Conservation (phyloP, 768 basidiomycete genomes). For the Rhodotorula diobovata region DNA sequence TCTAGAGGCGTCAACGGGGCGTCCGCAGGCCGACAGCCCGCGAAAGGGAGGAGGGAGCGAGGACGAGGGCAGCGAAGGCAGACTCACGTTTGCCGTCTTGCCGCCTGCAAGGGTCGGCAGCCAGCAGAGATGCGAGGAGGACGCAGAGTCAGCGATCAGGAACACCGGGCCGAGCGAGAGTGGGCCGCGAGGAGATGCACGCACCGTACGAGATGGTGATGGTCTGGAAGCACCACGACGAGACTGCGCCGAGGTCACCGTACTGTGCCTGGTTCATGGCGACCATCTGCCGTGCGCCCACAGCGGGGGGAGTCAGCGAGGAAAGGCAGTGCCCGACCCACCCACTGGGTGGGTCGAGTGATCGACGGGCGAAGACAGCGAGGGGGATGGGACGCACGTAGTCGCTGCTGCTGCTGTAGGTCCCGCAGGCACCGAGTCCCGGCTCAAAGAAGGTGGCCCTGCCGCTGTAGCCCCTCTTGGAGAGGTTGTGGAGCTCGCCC, state of each 20-base stretch:
- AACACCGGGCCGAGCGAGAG: too few species aligned
- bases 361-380: neutral
- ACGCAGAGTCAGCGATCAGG: too few species aligned
- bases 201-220: slow-evolving; percentile 51
- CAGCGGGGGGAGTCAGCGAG: neutral
- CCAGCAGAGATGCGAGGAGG: too few species aligned
- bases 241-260: slow-evolving; percentile 34
- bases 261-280: slow-evolving; percentile 38
- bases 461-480: slow-evolving; percentile 31
- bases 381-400: slow-evolving; percentile 3
- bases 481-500: slow-evolving; percentile 6
- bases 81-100: slow-evolving; percentile 4
- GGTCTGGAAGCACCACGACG: slow-evolving; percentile 49
- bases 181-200: neutral
- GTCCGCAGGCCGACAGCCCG: too few species aligned
- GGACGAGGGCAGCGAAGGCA: neutral
- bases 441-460: slow-evolving; percentile 24
- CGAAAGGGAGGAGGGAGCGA: neutral
- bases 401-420: slow-evolving; percentile 10
- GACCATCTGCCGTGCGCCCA: slow-evolving; percentile 18
- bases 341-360: neutral
- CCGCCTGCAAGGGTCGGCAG: slow-evolving; percentile 8
- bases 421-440: slow-evolving; percentile 34
- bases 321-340: too few species aligned
- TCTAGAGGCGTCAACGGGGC: too few species aligned